phyloP scores from a whole-genome alignment of 108 stramenopile genomes.

The Pelagomonas calceolata region DNA sequence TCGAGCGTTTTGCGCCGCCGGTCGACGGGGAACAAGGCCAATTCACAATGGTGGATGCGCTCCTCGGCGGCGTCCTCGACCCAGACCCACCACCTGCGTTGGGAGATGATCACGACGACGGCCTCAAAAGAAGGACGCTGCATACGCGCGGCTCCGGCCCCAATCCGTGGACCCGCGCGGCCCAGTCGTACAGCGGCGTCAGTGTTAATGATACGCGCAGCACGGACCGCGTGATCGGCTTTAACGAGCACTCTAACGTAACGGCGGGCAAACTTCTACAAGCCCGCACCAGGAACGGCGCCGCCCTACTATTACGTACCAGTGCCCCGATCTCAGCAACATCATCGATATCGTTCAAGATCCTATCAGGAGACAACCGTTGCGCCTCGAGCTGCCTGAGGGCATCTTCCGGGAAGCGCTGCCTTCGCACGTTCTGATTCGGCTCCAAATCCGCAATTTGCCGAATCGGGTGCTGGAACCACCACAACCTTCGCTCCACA shows the following conservation, averaged over 20 bases:
- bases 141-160: conserved; percentile 24
- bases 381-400: conserved; percentile 56
- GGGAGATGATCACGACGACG: conserved; percentile 23
- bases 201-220: conserved; percentile 53
- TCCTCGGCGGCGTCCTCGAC: conserved; percentile 83
- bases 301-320: conserved; percentile 48
- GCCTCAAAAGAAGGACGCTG: conserved; percentile 5
- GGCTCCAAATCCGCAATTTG: conserved; percentile 52
- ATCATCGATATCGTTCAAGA: neutral
- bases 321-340: conserved; percentile 69
- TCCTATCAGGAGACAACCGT: conserved; percentile 29
- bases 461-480: conserved; percentile 83
- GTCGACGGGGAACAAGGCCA: neutral
- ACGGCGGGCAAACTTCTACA: conserved; percentile 66
- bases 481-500: conserved; percentile 85
- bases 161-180: conserved; percentile 63
- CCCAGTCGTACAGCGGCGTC: conserved; percentile 71
- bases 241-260: conserved; percentile 58
- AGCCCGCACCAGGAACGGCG: conserved; percentile 52
- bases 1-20: conserved; percentile 12
- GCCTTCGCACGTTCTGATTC: neutral
- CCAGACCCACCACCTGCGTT: conserved; percentile 90
- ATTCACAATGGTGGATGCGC: conserved; percentile 32
- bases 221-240: conserved; percentile 80
- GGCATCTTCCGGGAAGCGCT: conserved; percentile 51